Evolutionary conservation across 805 yeast genomes (phyloP), one percentile per base, ranked within the genome.

Genomic region (Wickerhamiella bombiphila): DNA sequence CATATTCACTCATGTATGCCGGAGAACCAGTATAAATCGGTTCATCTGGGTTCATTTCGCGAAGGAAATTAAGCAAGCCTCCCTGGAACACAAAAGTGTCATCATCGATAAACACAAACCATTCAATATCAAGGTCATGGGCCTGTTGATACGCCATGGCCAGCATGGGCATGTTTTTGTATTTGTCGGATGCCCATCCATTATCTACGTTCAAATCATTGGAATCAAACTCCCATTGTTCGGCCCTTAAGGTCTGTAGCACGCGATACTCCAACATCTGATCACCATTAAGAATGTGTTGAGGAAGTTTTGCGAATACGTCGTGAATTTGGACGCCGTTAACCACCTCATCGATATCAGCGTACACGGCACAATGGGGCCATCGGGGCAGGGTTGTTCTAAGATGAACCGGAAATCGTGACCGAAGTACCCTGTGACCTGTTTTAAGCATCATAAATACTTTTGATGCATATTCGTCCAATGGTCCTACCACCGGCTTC

Each of bases 131-230:
- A 9, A 9, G 9, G 11, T 24, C 26, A 14, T 60, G 58, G 9
- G 53, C 50, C 24, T 40, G 41, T 3, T 41, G 38, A 42, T 43
- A 60, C 7, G 64, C 65, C 35, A 61, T 59, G 4, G 46, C 43
- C 14, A 59, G 49, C 60, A 58, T 55, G 14, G 63, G 64, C 17
- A 61, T 16, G 40, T 56, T 58, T 46, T 60, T 60, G 49, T 45
- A 60, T 42, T 52, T 50, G 44, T 60, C 65, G 7, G 45, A 43
- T n/a, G 44, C 46, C 61, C 63, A 58, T 25, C 53, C 53, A 4
- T 39, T 41, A 15, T 22, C 39, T 14, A 34, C 48, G 50, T 34
- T 38, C 42, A 39, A 38, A 39, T 41, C 43, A 13, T 29, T 25
- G 21, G 33, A 24, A 16, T 43, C 38, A 43, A 53, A 42, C 24